Base-by-base conservation (phyloP, 805 yeast genomes). In the Candida odintsovae region DNA sequence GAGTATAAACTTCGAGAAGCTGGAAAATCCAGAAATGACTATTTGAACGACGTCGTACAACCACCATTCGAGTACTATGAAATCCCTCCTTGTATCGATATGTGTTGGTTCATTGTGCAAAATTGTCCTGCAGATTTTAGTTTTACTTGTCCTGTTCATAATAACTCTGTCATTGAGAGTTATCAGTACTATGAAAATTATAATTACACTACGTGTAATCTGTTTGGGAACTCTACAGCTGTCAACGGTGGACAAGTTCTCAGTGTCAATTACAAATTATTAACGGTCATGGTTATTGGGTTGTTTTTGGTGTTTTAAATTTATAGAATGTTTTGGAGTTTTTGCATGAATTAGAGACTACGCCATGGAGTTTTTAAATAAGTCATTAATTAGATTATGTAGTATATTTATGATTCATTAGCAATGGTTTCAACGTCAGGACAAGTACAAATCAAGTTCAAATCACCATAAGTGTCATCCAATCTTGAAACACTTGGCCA, bases 401-500 rank as follows among this genome's bases (percentile, higher is more conserved):
- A 19, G 7, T 29, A 8, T 19, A 35, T 16, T 35, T 31, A 49
- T 36, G 42, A 29, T 11, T 58, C 61, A 29, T 53, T 46, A 16
- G 80, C 86, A 52, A 83, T 76, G 53, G 85, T 90, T 61, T 85
- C 92, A 38, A 86, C 92, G 4, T 85, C 74, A 28, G 94, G 94
- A 70, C 99, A 92, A 22, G 97, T 90, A 71, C 99, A 94, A 67
- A 90, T 73, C 66, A 92, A 75, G 69, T 94, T 83, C 76, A 83
- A 72, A 64, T 94, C 99, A 54, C 99, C 99, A 58, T 83, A 92
- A 4, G 95, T 85, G 63, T 94, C 99, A 64, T 94, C 96, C 45
- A 92, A 77, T 66, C 99, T 81, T 11, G 96, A 77, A 39, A 90
- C 97, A 0, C 90, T 75, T 35, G 99, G 98, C 99, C 99, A 94